Evolutionary conservation across 2,329 filamentous ascomycete genomes (phyloP), one percentile per base, ranked within the genome.

Genomic region (Aureobasidium sp.): DNA sequence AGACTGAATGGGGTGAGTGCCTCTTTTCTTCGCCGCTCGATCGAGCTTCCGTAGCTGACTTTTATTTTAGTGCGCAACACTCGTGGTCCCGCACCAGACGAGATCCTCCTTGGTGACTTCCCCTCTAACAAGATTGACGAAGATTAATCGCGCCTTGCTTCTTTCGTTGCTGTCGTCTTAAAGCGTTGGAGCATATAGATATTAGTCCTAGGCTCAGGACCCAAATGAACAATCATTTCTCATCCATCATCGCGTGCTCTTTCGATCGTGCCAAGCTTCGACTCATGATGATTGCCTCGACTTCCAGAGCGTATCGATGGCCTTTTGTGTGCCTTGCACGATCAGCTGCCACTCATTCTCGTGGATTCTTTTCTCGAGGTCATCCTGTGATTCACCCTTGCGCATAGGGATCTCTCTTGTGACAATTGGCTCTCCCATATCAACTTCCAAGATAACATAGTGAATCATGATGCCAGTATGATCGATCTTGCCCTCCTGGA

Each of bases 401-500:
- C 76, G 78, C 63, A 81, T 81, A 66, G 82, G 85, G 30, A 96
- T 83, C 74, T 92, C 87, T 65, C 80, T 74, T 2, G 86, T 82
- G 64, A 92, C 69, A 67, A 96, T 87, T 10, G 89, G 86, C 65
- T 83, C 79, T 2, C 91, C 91, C 69, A 87, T 83, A 76, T 96
- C 91, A 60, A 96, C 90, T 72, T 93, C 85, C 9, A 71, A 71
- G 68, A 81, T 79, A n/a, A 96, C 91, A 74, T 92, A 87, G 76
- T 96, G 91, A 16, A 91, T 85, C 92, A 96, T 96, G 59, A 95
- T 86, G 0, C 92, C 91, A 0, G 84, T 91, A 66, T 81, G 82
- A 66, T 82, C 81, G 66, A 88, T 81, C 68, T 86, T 83, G 11
- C 90, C 82, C 65, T 81, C 82, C 70, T 86, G 74, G 71, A 89